Conservation (phyloP, 257 asterid genomes). For the Solanum rostratum region DNA sequence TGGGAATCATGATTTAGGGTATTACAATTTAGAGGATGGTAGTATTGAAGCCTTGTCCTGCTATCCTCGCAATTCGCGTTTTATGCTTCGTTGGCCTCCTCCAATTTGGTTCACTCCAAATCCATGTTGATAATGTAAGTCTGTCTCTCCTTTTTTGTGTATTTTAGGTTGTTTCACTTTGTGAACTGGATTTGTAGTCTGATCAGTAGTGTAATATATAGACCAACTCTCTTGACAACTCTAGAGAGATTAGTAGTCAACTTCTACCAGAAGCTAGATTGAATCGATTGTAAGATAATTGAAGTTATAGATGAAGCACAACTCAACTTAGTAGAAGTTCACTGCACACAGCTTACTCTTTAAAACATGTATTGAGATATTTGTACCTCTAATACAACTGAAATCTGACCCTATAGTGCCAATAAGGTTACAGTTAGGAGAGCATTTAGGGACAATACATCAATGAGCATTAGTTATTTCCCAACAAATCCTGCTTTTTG, state of each 20-base stretch:
- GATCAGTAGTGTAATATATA: neutral
- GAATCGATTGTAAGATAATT: neutral
- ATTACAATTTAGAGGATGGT: slow-evolving; percentile 49
- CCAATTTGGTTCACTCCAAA: slow-evolving; percentile 78
- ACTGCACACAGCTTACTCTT: neutral
- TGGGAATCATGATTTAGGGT: slow-evolving; percentile 63
- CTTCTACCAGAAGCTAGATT: neutral
- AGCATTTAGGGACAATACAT: neutral
- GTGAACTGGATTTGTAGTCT: neutral
- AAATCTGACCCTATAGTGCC: neutral
- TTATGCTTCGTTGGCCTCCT: slow-evolving; percentile 20
- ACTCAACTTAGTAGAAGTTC: neutral
- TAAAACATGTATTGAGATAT: neutral
- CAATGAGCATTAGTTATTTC: neutral
- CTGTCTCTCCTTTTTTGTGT: neutral
- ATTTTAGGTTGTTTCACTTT: neutral
- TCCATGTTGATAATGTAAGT: slow-evolving; percentile 34
- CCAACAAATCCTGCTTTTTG: neutral
- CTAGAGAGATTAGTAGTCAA: neutral
- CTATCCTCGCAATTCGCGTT: slow-evolving; percentile 37
- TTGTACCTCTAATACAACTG: neutral
- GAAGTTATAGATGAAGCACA: neutral
- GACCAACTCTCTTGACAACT: neutral
- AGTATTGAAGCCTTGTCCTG: slow-evolving; percentile 34
- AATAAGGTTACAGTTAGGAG: neutral